Evolutionary conservation across 176 grass and related monocot species (phyloP), one percentile per base, ranked within the genome.

Genomic region (Otatea glauca): DNA sequence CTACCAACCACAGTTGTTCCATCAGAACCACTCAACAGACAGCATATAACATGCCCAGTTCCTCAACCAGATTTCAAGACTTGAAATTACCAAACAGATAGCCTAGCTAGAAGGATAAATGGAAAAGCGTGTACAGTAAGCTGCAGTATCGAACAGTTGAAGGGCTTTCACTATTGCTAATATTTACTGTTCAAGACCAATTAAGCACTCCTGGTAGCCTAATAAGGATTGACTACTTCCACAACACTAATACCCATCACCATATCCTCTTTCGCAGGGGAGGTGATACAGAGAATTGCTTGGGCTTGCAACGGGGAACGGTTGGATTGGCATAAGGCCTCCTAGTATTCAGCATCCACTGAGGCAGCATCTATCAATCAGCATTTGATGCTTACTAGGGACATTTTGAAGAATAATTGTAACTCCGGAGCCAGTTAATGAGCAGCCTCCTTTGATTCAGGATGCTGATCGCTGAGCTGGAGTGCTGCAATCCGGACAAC

Each of bases 361-460:
- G 59, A 27, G 32, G 11, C 41, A 70, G 32, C 70, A 25, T n/a
- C 42, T 18, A 18, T 74, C 83, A 87, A 35, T 21, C 41, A 23
- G 16, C 74, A 61, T 72, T 63, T 39, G 58, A 56, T 68, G 13
- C 5, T 56, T 24, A 38, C 29, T 18, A 68, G 81, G 35, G 45
- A 34, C 50, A 80, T 56, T 32, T 70, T 7, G 58, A 88, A 89
- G n/a, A 83, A 70, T 47, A 76, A 42, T 37, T 85, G 50, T 77
- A 94, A 85, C 81, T 84, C 60, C 37, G 88, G 17, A 65, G 62
- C 41, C 64, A 79, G 86, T 42, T 70, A 63, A 78, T 73, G 76
- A 85, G 86, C 86, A 71, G 84, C 76, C n/a, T 87, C 84, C 69
- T 77, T 89, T 47, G 84, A 87, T 86, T 88, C 81, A 71, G 89